Evolutionary conservation across 805 yeast genomes (phyloP), one percentile per base, ranked within the genome.

Genomic region (Torulaspora gathmanii): DNA sequence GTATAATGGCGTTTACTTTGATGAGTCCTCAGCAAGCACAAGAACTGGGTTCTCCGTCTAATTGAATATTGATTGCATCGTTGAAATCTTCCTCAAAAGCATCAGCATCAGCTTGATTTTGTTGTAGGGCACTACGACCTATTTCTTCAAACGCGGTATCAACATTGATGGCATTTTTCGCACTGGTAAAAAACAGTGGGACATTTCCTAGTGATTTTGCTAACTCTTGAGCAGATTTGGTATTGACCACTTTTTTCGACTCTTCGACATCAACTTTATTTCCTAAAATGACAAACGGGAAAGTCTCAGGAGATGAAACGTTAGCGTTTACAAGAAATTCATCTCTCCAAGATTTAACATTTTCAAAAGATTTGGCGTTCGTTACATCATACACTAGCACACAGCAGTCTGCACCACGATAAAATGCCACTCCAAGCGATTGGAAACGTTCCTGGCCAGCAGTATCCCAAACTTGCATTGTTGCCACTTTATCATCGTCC

Each of bases 381-480:
- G 96, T 91, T 40, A 93, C 98, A 63, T 91, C 99, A 64, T 86
- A 91, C 55, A 93, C 95, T 49, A 91, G 74, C 8, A 91, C 96
- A 70, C 98, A 93, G 69, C 98, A 93, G 67, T 93, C 98, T 1
- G 98, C 96, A 29, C 98, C 98, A 58, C 99, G 75, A 67, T 93
- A 91, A 65, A 91, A 91, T 0, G 98, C 98, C 35, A 91, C 97
- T 12, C 98, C 98, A 50, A 91, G 73, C 47, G 95, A 83, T 69
- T 93, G 98, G 75, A 91, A 91, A 59, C 99, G 77, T 68, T 91
- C 99, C 71, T 91, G 99, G 29, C 99, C 99, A 6, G 98, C 98
- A 34, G 99, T 91, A 63, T 91, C 99, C 99, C 99, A 91, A 44
- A 93, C 84, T 69, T 86, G 91, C 69, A 71, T 67, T 5, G 75